Evolutionary conservation across 192 early-diverging fungal genomes (phyloP).

Genomic region (Coemansia guatemalensis): DNA sequence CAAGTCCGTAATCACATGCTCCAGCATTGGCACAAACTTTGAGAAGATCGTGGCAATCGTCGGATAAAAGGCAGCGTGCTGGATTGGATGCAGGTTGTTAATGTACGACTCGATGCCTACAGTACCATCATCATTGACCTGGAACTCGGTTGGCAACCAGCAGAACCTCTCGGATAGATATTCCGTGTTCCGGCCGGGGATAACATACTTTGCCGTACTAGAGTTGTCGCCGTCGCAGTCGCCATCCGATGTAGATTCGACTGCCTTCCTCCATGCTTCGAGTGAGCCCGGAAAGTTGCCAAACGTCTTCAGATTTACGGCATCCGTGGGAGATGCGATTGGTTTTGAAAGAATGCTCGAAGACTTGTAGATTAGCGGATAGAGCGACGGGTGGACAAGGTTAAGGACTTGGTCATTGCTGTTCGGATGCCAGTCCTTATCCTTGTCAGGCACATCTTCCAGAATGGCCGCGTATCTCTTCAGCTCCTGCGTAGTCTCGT

Average conservation of each 20-base stretch:
- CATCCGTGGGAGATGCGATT: constrained; percentile 25
- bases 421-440: constrained; percentile 52
- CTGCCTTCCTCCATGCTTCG: constrained; percentile 13
- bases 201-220: background rate
- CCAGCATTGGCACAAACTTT: constrained; percentile 65
- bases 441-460: constrained; percentile 30
- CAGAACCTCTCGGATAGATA: constrained; percentile 21
- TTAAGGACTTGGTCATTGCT: constrained; percentile 55
- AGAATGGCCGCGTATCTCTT: constrained; percentile 35
- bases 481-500: constrained; percentile 14
- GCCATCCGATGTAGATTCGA: background rate
- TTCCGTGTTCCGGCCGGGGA: background rate
- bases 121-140: constrained; percentile 52
- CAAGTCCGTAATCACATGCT: constrained; percentile 51
- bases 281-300: constrained; percentile 21
- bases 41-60: constrained; percentile 56
- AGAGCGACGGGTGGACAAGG: constrained; percentile 58
- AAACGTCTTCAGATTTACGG: constrained; percentile 31
- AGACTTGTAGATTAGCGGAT: constrained; percentile 40
- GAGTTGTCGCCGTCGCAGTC: background rate
- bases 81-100: constrained; percentile 68
- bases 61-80: constrained; percentile 54
- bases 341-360: constrained; percentile 22
- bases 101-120: constrained; percentile 62
- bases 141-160: constrained; percentile 71